Base-by-base conservation (phyloP, 768 basidiomycete species). In the Lyophyllum atratum region DNA sequence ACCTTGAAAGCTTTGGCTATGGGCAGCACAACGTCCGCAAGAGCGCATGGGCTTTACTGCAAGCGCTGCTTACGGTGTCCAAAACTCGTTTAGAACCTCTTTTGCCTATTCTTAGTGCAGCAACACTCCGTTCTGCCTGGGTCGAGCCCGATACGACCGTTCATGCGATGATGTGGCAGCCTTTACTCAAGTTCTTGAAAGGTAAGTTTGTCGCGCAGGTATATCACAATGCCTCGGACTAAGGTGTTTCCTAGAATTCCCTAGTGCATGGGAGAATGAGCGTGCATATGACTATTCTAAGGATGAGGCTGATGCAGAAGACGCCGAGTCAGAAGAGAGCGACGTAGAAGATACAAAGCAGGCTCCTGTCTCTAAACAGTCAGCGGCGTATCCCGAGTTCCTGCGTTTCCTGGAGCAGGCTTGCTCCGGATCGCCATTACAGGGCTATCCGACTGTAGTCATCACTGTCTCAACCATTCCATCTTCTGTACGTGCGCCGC, bases 391-490 rank as follows among this genome's bases (percentile, higher is more conserved):
- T 65, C 70, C 65, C 14, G 86, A 89, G 48, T 95, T 98, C 71
- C 74, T 94, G 21, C 81, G 79, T 34, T 97, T 95, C 74, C 80
- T 98, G 21, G 76, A 85, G 54, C 73, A 84, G 1, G 92, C 87
- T 11, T 97, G 94, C 68, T 82, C 84, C n/a, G 89, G 90, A 0
- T 84, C 87, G 4, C 89, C 93, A 0, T 68, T 84, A 1, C 81
- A 89, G 60, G 90, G 90, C 2, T 98, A 97, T 69, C 93, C 93
- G 0, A 79, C 87, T 1, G 79, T 96, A 25, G 74, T 97, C 17
- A 77, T 97, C 24, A 79, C 95, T 24, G 68, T 98, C 14, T 90
- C 93, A 1, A 94, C 92, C 0, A 82, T 98, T 12, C 90, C 93
- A 0, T 69, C 79, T 12, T 75, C 78, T 40, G 90, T 92, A 71